Evolutionary conservation across 345 rosid genomes (phyloP).

Genomic region (Euphorbia tirucalli): DNA sequence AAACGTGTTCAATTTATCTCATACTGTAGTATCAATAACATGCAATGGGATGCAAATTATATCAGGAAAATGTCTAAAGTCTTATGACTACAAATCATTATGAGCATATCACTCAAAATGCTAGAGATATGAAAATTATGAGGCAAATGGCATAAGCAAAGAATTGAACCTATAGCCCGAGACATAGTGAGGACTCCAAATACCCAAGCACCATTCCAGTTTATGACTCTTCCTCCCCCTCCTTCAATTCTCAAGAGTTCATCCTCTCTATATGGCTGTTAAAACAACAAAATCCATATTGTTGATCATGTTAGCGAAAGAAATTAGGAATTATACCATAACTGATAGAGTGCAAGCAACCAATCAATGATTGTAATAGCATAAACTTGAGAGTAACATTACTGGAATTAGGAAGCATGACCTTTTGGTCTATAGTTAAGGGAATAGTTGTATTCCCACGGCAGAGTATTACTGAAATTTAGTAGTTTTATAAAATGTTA

Average conservation of each 20-base stretch:
- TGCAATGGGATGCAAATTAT: too few relatives aligned
- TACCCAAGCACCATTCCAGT: slow-evolving; percentile 73
- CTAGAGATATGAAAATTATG: neutral
- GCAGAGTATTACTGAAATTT: slow-evolving; percentile 56
- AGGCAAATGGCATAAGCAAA: slow-evolving; percentile 14
- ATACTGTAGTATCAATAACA: too few relatives aligned
- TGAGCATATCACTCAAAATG: neutral
- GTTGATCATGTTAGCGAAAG: slow-evolving; percentile 11
- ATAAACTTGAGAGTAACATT: too few relatives aligned
- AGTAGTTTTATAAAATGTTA: too few relatives aligned
- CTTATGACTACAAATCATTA: too few relatives aligned
- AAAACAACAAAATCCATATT: too few relatives aligned
- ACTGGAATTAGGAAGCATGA: slow-evolving; percentile 18
- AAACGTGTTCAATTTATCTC: neutral
- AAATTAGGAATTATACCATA: too few relatives aligned
- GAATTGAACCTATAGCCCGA: slow-evolving; percentile 54
- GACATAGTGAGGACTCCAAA: slow-evolving; percentile 78
- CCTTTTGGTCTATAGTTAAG: slow-evolving; percentile 62
- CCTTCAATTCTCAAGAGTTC: slow-evolving; percentile 61
- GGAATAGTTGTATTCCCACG: slow-evolving; percentile 45
- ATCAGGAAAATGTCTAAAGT: neutral
- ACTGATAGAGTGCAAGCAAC: too few relatives aligned
- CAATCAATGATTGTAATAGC: too few relatives aligned
- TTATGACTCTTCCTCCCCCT: slow-evolving; percentile 59
- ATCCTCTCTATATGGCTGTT: slow-evolving; percentile 60